Conservation (phyloP, 176 grass and related monocot species). For the Sorghum bicolor region Sorghum_bicolor_NCBIv3 NC_012871.2:57733501-57734000, state of each 20-base stretch:
- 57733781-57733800: constrained; percentile 51
- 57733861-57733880: background rate
- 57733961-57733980: background rate
- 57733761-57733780: constrained; percentile 69
- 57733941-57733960: background rate
- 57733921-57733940: background rate
- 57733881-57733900: background rate
- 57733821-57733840: background rate
- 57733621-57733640: background rate
- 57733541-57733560: no score
- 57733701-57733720: constrained; percentile 67
- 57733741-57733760: constrained; percentile 95
- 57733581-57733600: no score
- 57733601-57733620: background rate
- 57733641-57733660: background rate
- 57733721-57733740: constrained; percentile 98
- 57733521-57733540: no score
- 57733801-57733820: background rate
- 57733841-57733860: background rate
- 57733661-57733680: background rate
- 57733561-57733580: no score
- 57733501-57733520: no score
- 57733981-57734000: background rate
- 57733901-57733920: background rate
- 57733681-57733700: constrained; percentile 34